Evolutionary conservation across 2,329 filamentous ascomycete species (phyloP).

Genomic region (Venturia effusa): DNA sequence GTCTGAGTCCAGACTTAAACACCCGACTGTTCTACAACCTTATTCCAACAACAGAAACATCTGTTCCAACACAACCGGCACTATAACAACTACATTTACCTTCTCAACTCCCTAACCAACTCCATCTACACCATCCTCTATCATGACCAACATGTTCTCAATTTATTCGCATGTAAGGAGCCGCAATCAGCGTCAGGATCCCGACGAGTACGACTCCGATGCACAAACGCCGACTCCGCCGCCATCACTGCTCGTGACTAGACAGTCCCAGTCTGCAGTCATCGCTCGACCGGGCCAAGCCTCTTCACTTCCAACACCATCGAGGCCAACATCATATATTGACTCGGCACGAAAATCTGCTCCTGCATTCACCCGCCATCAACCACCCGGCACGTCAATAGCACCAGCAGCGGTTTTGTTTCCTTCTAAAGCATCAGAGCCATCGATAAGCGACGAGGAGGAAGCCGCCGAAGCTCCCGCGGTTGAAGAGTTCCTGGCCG

Average conservation of each 20-base stretch:
- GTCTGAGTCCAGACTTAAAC: background rate
- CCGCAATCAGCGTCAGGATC: background rate
- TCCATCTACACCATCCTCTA: background rate
- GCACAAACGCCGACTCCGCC: background rate
- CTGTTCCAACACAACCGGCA: background rate
- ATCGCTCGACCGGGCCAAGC: background rate
- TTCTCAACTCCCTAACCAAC: background rate
- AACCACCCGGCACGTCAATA: background rate
- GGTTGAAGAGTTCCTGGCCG: background rate
- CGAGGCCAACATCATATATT: background rate
- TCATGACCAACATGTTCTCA: background rate
- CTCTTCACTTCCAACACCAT: background rate
- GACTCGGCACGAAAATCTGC: background rate
- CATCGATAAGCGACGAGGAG: background rate
- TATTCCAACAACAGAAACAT: background rate
- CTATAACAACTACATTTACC: background rate
- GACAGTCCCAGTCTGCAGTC: background rate
- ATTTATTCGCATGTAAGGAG: slow-evolving; percentile 2
- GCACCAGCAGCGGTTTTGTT: background rate
- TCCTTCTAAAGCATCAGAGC: background rate
- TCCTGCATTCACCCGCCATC: background rate
- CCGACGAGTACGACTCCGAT: background rate
- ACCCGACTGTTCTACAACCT: background rate
- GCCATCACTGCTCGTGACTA: background rate
- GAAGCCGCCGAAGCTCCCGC: background rate